Conservation (phyloP, 306 rosid genomes). For the Dicorynia guianensis region DNA sequence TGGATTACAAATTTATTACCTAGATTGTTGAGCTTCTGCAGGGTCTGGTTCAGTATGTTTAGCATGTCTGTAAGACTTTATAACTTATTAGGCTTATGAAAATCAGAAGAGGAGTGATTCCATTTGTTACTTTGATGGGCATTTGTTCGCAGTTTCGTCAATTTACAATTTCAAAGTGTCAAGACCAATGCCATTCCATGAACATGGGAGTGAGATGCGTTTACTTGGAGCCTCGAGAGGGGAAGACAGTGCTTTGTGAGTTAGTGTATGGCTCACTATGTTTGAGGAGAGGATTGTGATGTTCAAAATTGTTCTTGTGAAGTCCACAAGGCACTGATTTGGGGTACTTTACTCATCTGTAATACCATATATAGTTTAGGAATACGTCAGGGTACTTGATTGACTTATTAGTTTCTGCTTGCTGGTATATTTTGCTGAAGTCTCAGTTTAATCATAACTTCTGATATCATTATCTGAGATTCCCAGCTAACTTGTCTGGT, state of each 20-base stretch:
- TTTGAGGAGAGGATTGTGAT: slow-evolving; percentile 32
- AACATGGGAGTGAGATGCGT: slow-evolving; percentile 33
- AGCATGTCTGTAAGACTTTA: neutral
- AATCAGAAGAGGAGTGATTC: neutral
- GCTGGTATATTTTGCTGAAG: neutral
- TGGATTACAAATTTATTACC: neutral
- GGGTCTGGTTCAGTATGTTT: slow-evolving; percentile 19
- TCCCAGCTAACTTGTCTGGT: neutral
- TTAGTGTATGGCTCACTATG: neutral
- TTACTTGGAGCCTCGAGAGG: neutral
- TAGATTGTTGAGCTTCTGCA: slow-evolving; percentile 8
- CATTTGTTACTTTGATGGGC: slow-evolving; percentile 26
- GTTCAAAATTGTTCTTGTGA: slow-evolving; percentile 30
- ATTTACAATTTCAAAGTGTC: slow-evolving; percentile 27
- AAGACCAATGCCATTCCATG: neutral
- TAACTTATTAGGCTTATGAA: slow-evolving; percentile 10
- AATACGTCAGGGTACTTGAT: slow-evolving; percentile 16
- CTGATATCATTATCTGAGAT: neutral
- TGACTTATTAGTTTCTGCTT: slow-evolving; percentile 23
- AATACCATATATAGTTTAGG: neutral
- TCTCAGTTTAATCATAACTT: slow-evolving; percentile 29
- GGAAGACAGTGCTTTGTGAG: slow-evolving; percentile 11
- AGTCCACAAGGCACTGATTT: slow-evolving; percentile 13
- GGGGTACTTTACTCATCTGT: slow-evolving; percentile 16
- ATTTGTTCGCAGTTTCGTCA: slow-evolving; percentile 12